Evolutionary conservation across 2,329 filamentous ascomycete species (phyloP).

Genomic region (Colletotrichum filicis): DNA sequence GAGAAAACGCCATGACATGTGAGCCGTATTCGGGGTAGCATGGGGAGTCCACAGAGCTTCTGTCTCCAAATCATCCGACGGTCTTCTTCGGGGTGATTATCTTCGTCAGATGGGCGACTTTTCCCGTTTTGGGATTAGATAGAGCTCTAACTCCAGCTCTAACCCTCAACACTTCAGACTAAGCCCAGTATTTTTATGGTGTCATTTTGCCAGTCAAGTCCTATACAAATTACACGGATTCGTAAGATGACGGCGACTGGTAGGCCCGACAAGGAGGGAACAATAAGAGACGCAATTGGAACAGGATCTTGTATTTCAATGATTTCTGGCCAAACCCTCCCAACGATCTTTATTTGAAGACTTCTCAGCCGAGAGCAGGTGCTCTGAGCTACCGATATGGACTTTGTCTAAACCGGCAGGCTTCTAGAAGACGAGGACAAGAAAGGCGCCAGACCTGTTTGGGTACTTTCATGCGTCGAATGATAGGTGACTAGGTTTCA

Average conservation of each 20-base stretch:
- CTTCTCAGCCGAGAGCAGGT: not conserved
- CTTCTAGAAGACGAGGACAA: slow-evolving; percentile 18
- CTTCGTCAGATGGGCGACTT: not conserved
- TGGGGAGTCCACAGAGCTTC: not conserved
- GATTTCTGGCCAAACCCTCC: not conserved
- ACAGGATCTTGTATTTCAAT: not conserved
- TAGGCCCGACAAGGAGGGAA: not conserved
- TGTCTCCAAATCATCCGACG: not conserved
- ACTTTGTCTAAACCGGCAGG: not conserved
- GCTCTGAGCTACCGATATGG: not conserved
- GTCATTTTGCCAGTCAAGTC: not conserved
- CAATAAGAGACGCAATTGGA: not conserved
- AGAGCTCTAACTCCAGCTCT: not conserved
- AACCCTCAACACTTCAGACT: not conserved
- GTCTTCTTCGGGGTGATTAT: not conserved
- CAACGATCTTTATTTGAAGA: not conserved
- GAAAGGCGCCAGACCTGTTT: slow-evolving; percentile 12
- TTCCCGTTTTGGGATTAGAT: not conserved
- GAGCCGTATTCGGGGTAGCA: not conserved
- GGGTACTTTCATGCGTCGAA: slow-evolving; percentile 10
- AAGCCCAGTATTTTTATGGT: not conserved
- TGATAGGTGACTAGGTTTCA: slow-evolving; percentile 21
- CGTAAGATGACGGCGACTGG: not conserved
- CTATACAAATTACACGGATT: not conserved
- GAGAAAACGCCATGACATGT: not conserved